phyloP scores from a whole-genome alignment of 139 green algal species.

The Volvox africanus region DNA sequence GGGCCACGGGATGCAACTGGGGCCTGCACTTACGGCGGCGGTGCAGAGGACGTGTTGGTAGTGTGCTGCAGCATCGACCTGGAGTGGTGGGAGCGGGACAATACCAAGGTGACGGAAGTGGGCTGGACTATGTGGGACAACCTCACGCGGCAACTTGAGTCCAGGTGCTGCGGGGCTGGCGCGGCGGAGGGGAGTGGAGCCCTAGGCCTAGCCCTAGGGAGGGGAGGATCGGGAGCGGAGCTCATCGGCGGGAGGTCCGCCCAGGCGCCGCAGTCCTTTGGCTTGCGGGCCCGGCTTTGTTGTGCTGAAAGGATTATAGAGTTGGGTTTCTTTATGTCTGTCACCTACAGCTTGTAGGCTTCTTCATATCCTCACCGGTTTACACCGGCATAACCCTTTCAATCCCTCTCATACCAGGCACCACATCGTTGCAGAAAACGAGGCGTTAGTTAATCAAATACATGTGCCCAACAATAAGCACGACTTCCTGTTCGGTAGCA shows the following conservation, averaged over 20 bases:
- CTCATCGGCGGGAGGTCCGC: too few relatives aligned
- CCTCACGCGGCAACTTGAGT: slow-evolving; percentile 17
- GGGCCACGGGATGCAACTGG: neutral
- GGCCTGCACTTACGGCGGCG: neutral
- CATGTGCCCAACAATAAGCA: slow-evolving; percentile 58
- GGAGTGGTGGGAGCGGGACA: slow-evolving; percentile 52
- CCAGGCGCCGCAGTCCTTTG: too few relatives aligned
- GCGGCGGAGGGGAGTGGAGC: neutral
- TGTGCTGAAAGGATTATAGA: too few relatives aligned
- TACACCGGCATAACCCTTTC: neutral
- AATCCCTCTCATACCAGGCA: slow-evolving; percentile 27
- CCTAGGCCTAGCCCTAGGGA: neutral
- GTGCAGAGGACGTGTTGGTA: neutral
- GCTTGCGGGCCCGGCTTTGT: too few relatives aligned
- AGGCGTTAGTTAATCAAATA: slow-evolving; percentile 30
- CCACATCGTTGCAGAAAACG: slow-evolving; percentile 50
- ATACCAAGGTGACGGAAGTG: slow-evolving; percentile 46
- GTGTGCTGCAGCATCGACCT: slow-evolving; percentile 35
- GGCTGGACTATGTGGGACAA: slow-evolving; percentile 59
- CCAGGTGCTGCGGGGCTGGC: slow-evolving; percentile 26
- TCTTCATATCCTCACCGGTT: too few relatives aligned
- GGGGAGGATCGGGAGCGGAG: neutral
- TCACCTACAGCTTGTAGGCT: too few relatives aligned
- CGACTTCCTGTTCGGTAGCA: slow-evolving; percentile 46
- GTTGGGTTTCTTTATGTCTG: too few relatives aligned